Base-by-base conservation (phyloP, 2,329 filamentous ascomycete genomes). In the Nigrospora sphaerica region DNA sequence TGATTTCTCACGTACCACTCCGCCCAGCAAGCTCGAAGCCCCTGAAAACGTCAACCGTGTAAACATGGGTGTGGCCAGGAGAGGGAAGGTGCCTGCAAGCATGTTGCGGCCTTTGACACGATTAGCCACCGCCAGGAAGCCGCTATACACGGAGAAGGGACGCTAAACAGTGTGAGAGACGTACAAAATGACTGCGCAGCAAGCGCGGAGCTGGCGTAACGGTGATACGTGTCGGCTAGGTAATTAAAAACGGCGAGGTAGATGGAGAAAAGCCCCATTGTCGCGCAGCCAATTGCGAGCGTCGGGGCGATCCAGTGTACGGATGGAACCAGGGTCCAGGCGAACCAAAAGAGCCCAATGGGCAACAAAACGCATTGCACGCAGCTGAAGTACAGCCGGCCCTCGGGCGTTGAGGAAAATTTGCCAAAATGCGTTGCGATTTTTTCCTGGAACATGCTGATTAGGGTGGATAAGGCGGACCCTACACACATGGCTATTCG, bases 221-320 rank as follows among this genome's bases (percentile, higher is more conserved):
- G 74, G 60, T 90, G 85, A 63, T 95, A 96, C 1, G 84, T 85
- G 60, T 96, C 91, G 17, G 90, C 89, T 2, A 96, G 75, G 56
- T 95, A 96, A 62, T 96, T 96, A 69, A 96, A 95, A 0, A 89
- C 87, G 3, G 90, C 85, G 1, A 96, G 75, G 59, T 95, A 95
- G 33, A 96, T 81, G 36, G 81, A 84, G 63, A 88, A 92, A 53
- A 96, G 95, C 28, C 91, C 85, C 72, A 92, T 86, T 0, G 86
- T 92, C 0, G 88, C 83, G 49, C 89, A 78, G 0, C 75, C 80
- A 32, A 95, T 74, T 0, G 81, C 85, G 3, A 92, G 65, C 0
- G 81, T 68, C 0, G 88, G 87, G 0, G 80, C 78, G 46, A 88
- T 83, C 86, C 86, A 92, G 52, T 80, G 86, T 2, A 83, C 72